Base-by-base conservation (phyloP, 78 protist species). In the Planoprotostelium fungivorum region DNA sequence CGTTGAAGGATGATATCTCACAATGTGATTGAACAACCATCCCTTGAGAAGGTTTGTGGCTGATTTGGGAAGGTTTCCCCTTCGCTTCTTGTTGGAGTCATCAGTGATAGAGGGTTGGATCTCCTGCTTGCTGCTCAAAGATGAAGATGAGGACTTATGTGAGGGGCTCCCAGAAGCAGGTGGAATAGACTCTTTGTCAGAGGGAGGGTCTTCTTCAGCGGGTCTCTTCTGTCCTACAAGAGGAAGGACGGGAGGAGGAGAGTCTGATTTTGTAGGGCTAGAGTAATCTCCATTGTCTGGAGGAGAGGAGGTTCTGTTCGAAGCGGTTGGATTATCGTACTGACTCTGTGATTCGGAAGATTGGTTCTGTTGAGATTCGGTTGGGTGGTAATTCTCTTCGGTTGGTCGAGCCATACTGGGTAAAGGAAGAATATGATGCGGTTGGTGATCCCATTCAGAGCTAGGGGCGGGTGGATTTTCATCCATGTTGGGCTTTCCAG, bases 21-120 rank as follows among this genome's bases (percentile, higher is more conserved):
- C 84, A 38, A 93, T 38, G 87, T 96, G 96, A 73, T 89, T 87
- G 36, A 94, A 94, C 25, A 96, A 85, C 97, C 97, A 96, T 28
- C 88, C 88, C 86, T 93, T 93, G 37, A 93, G 83, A 73, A 89
- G 88, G 31, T 91, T 87, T 0, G 95, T 93, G 9, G 95, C 92
- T 73, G 88, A 89, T 37, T 92, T 87, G 38, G 95, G 95, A 38
- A 93, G 87, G 34, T 93, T 93, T 0, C 95, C 95, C 86, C 95
- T 86, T 38, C 90, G 87, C 83, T 87, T 88, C 73, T 88, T 93
- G 83, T 92, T 92, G 28, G 35, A 5, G 5, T 51, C 73, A 51
- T 51, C 73, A n/a, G n/a, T 51, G 5, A 16, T 51, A 16, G 73
- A 51, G 73, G 73, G 16, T 16, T 51, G n/a, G n/a, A n/a, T n/a